These are phyloP conservation scores for Pestalotiopsis sp. DNA, from an alignment of 2,329 filamentous ascomycete genomes.

Conservation along the genomic window DNA sequence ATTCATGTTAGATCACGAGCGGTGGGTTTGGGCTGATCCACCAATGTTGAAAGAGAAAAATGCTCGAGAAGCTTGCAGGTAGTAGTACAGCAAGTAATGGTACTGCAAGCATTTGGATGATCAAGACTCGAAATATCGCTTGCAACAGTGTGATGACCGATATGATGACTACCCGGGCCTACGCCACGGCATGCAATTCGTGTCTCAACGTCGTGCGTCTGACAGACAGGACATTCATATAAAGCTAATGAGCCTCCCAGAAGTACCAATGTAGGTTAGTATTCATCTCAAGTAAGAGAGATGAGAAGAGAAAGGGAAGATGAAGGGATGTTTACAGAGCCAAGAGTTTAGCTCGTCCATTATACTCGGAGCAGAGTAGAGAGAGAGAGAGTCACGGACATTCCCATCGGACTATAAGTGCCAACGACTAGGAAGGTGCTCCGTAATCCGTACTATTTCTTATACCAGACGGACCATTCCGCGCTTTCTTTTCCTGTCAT, in stretches of 20 bases:
- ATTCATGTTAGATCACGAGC: not conserved
- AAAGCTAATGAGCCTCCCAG: too few relatives aligned
- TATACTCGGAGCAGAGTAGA: too few relatives aligned
- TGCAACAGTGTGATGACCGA: too few relatives aligned
- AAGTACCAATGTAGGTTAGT: too few relatives aligned
- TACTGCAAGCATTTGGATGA: not conserved
- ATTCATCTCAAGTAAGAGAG: too few relatives aligned
- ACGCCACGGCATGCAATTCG: too few relatives aligned
- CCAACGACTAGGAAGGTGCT: not conserved
- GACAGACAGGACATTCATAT: too few relatives aligned
- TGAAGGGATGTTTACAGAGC: too few relatives aligned
- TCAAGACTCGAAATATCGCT: not conserved
- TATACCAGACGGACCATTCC: not conserved
- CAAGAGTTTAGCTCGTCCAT: too few relatives aligned
- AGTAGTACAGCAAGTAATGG: slow-evolving; percentile 4
- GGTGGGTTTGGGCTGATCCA: not conserved
- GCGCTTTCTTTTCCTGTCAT: not conserved
- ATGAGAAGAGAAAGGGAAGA: too few relatives aligned
- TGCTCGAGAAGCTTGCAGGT: slow-evolving; percentile 11
- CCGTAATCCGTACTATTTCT: not conserved
- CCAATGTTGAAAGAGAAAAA: not conserved
- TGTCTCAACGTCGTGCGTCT: too few relatives aligned
- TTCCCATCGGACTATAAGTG: not conserved
- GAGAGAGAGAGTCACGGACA: not conserved
- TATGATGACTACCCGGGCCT: too few relatives aligned